Percentiles rank a stretch among this genome's conserved stretches.
Conservation (phyloP, 2,329 filamentous ascomycete genomes). For the Colletotrichum liaoningense region DNA sequence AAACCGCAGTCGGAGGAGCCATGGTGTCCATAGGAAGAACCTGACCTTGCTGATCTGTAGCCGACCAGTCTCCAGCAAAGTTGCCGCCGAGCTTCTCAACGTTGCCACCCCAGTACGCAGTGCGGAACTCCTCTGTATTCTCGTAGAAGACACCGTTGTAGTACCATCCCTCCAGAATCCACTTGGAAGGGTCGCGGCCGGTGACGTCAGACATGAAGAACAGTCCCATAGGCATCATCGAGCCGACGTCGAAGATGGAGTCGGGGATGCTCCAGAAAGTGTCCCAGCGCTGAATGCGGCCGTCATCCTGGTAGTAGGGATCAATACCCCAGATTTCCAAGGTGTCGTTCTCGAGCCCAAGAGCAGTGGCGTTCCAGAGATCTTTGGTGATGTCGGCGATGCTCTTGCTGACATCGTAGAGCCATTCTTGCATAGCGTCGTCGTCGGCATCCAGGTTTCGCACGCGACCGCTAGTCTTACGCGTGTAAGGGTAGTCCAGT, state of each 20-base stretch:
- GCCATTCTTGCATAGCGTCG: constrained; percentile 45
- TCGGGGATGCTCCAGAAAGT: constrained; percentile 54
- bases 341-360: constrained; percentile 54
- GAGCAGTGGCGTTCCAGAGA: constrained; percentile 51
- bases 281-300: constrained; percentile 59
- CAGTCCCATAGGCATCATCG: constrained; percentile 58
- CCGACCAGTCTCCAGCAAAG: constrained; percentile 59
- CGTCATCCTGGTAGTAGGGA: constrained; percentile 54
- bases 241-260: constrained; percentile 53
- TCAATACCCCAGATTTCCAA: constrained; percentile 54
- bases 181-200: constrained; percentile 60
- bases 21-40: constrained; percentile 47
- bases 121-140: constrained; percentile 58
- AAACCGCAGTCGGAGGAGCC: constrained; percentile 39
- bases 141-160: constrained; percentile 66
- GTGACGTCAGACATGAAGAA: constrained; percentile 60
- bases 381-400: constrained; percentile 54
- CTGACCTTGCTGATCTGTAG: constrained; percentile 53
- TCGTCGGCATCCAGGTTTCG: constrained; percentile 51
- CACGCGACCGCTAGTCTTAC: constrained; percentile 50
- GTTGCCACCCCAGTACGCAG: constrained; percentile 52
- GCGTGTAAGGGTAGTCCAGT: constrained; percentile 55
- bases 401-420: constrained; percentile 46
- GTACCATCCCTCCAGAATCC: constrained; percentile 63
- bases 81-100: constrained; percentile 61